Evolutionary conservation across 2,329 filamentous ascomycete species (phyloP), one percentile per base, ranked within the genome.

Genomic region (Phaeoacremonium minimum): DNA sequence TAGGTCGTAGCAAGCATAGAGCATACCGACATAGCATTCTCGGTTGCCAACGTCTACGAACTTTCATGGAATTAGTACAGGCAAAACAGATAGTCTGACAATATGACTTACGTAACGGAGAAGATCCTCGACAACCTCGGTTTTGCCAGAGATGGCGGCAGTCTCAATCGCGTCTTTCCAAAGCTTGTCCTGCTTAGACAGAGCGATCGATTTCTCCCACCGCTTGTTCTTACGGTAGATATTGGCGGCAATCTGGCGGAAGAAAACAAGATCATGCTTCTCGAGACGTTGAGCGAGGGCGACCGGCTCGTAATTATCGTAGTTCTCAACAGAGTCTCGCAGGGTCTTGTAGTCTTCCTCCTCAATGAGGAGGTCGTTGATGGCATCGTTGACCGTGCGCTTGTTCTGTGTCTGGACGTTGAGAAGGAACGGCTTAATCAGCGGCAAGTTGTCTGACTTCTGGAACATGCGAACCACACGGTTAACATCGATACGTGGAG

Each of bases 211-310:
- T 71, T 97, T 97, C 71, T 97, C 91, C 94, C 94, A 98, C 46
- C 93, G 81, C 84, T 97, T 97, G 75, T 95, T 97, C 78, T 97
- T 98, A 62, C 94, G 89, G 73, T 97, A 98, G 64, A 98, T 98
- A 67, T 77, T 95, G 48, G 94, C 89, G 5, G 93, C 93, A 56
- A 98, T 95, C 66, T 98, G 93, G 56, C 93, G 85, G 85, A 98
- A 98, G 76, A 98, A 98, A 46, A 98, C 90, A 33, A 98, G 71
- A 39, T 98, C 93, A 57, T 98, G 94, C 71, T 93, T 93, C 77
- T 98, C 94, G 9, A 98, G 75, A 38, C 93, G 86, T 58, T 86
- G 78, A 3, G 93, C 94, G 42, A 98, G 79, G 17, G 94, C 90
- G 32, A 95, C 87, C 4, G 91, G 85, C 60, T 98, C 94, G 58